Evolutionary conservation across 257 asterid genomes (phyloP).

Genomic region (Solanum neorickii): DNA sequence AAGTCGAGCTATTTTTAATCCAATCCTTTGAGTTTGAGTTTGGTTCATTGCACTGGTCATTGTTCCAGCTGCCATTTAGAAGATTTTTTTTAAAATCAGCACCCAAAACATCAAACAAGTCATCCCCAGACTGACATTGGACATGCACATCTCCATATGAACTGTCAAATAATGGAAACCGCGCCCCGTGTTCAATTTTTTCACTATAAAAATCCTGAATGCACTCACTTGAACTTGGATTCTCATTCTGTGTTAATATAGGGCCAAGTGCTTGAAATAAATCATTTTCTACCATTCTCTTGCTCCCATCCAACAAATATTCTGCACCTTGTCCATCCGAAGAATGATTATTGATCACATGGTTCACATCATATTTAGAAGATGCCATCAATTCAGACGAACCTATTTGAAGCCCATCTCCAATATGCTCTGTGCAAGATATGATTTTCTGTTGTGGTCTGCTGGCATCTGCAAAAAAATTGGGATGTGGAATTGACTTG

Average conservation of each 20-base stretch:
- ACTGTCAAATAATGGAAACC: slow-evolving; percentile 2
- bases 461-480: slow-evolving; percentile 11
- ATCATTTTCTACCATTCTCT: slow-evolving; percentile 11
- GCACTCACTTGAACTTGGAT: slow-evolving; percentile 11
- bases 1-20: slow-evolving; percentile 13
- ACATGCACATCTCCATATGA: slow-evolving; percentile 20
- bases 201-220: slow-evolving; percentile 20
- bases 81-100: slow-evolving; percentile 61
- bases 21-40: slow-evolving; percentile 11
- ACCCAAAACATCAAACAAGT: slow-evolving; percentile 77
- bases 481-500: slow-evolving; percentile 3
- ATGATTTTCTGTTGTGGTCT: slow-evolving; percentile 4
- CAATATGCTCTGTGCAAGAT: not conserved
- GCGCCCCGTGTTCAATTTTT: slow-evolving; percentile 17
- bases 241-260: slow-evolving; percentile 10
- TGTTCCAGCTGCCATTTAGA: slow-evolving; percentile 37
- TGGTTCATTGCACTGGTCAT: slow-evolving; percentile 15
- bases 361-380: slow-evolving; percentile 12
- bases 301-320: slow-evolving; percentile 6
- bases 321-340: slow-evolving; percentile 10
- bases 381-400: slow-evolving; percentile 20
- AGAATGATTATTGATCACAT: slow-evolving; percentile 12
- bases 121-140: slow-evolving; percentile 46
- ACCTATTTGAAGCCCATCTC: slow-evolving; percentile 9
- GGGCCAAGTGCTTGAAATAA: slow-evolving; percentile 16